Evolutionary conservation across 495 filamentous ascomycete genomes (phyloP), one percentile per base, ranked within the genome.

Genomic region (Tuber aestivum): DNA sequence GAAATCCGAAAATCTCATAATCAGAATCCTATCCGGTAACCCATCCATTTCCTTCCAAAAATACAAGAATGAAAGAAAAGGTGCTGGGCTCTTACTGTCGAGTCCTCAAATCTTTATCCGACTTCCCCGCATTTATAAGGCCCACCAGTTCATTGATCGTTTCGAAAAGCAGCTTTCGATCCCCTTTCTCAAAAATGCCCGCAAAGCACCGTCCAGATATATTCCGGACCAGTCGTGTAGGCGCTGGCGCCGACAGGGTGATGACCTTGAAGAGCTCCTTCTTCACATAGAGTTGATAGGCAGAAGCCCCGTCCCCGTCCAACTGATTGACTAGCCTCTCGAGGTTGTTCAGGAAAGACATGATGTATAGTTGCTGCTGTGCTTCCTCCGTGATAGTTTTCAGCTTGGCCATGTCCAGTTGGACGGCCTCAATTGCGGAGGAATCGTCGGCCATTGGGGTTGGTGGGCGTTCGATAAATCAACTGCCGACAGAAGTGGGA

Each of bases 281-380:
- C 82, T 96, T 97, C 76, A 99, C 84, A 83, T 92, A 91, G 80
- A 92, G 89, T 83, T 99, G 95, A 84, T 97, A 91, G 7, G 91
- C 89, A 56, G 93, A 94, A 72, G 94, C 90, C 77, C 92, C 92
- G 74, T 96, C 91, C 76, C 89, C 85, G 74, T 90, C 88, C 41
- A 97, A 88, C 32, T 85, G 84, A 70, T 91, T 89, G 45, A 95
- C 92, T 87, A 97, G 90, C 76, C 91, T 91, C 76, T 91, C 92
- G 70, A 98, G 88, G 69, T 92, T 89, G 41, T 93, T 91, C 41
- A 94, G 91, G 83, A 97, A 97, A 65, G 91, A 96, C 72, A 98
- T 87, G 75, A 99, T 88, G 83, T 94, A 94, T 35, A 98, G 89
- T 80, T 97, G 94, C 84, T 98, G 96, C 82, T 99, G 95, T n/a